A percentile compares a stretch with the other conserved stretches of the same genome.
Conservation (phyloP, 164 flowering plant genomes). For the Brasenia schreberi region DNA sequence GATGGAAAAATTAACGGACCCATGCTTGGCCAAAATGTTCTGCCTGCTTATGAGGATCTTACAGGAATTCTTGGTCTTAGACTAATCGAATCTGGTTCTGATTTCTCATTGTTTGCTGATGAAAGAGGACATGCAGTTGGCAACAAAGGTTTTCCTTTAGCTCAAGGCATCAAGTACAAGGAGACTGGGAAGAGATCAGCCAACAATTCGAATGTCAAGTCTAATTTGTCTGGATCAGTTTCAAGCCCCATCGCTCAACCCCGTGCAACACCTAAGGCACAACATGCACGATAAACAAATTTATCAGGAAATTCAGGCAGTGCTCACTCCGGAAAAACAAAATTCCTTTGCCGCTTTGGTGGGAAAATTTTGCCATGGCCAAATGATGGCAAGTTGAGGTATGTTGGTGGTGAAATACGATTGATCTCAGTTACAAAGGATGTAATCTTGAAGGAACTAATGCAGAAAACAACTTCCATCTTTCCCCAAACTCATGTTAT, state of each 20-base stretch:
- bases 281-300: not conserved
- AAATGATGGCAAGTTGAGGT: slow-evolving; percentile 68
- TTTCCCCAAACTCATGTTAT: slow-evolving; percentile 20
- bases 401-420: slow-evolving; percentile 83
- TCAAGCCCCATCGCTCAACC: not conserved
- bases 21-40: slow-evolving; percentile 13
- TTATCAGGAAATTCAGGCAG: slow-evolving; percentile 8
- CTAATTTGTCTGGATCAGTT: slow-evolving; percentile 11
- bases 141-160: slow-evolving; percentile 15
- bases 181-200: slow-evolving; percentile 15
- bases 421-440: slow-evolving; percentile 45
- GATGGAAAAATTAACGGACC: slow-evolving; percentile 14
- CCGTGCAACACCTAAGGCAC: not conserved
- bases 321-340: slow-evolving; percentile 38
- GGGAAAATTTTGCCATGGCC: slow-evolving; percentile 80
- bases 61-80: slow-evolving; percentile 31
- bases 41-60: slow-evolving; percentile 25
- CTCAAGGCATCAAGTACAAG: slow-evolving; percentile 11
- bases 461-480: slow-evolving; percentile 19
- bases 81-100: slow-evolving; percentile 23
- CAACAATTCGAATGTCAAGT: slow-evolving; percentile 11
- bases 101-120: slow-evolving; percentile 7
- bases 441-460: slow-evolving; percentile 30
- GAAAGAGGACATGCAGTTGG: slow-evolving; percentile 9
- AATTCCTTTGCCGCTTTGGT: slow-evolving; percentile 82